A percentile compares a stretch with the other conserved stretches of the same genome.
Evolutionary conservation across 2,329 filamentous ascomycete genomes (phyloP).

Genomic region (Curvularia spicifera): DNA sequence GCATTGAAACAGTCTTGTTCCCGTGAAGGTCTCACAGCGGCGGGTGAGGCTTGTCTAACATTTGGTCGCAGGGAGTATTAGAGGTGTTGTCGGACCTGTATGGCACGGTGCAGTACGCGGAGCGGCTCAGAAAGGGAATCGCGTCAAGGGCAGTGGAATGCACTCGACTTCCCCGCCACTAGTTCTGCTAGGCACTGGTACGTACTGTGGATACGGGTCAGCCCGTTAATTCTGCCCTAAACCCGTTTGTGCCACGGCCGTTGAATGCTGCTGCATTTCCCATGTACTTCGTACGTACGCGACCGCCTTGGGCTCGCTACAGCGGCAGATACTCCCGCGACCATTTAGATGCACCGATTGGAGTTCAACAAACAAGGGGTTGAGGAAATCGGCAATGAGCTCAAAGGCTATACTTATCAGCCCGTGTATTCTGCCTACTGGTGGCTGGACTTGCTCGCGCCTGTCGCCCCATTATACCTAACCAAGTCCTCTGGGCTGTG

Average conservation of each 20-base stretch:
- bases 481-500: not conserved
- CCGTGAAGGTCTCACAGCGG: not conserved
- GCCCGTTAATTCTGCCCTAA: not conserved
- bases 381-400: not conserved
- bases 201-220: not conserved
- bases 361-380: not conserved
- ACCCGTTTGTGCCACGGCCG: not conserved
- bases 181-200: not conserved
- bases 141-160: not conserved
- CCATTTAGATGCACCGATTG: not conserved
- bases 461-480: not conserved
- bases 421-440: too few relatives aligned
- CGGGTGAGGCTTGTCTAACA: not conserved
- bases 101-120: not conserved
- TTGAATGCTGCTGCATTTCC: not conserved
- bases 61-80: not conserved
- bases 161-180: not conserved
- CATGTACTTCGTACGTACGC: not conserved
- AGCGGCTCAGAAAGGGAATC: constrained; percentile 1
- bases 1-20: not conserved
- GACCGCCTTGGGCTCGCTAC: not conserved
- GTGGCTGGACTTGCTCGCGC: too few relatives aligned
- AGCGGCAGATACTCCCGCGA: not conserved
- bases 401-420: not conserved
- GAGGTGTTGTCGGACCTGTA: not conserved